These are phyloP conservation scores for Yarrowia sp. DNA, from an alignment of 805 yeast genomes.

Conservation along the genomic window DNA sequence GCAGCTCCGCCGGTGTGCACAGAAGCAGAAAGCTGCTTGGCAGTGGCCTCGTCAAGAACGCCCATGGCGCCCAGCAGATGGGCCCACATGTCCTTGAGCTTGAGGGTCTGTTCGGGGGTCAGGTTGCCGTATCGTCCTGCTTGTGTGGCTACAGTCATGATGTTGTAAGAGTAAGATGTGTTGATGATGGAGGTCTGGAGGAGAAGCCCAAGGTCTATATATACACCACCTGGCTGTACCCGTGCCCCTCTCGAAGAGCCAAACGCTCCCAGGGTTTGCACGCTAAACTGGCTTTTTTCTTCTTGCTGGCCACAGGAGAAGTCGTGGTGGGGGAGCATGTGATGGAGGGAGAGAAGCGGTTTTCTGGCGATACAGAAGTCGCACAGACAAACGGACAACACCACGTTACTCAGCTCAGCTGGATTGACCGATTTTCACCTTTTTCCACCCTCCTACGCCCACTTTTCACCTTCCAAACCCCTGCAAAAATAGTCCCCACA, in stretches of 20 bases:
- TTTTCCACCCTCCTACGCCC: no score
- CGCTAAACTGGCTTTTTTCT: constrained; percentile 3
- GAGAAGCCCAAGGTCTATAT: not conserved
- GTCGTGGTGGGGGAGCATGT: constrained; percentile 33
- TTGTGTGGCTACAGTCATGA: constrained; percentile 32
- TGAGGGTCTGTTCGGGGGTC: constrained; percentile 51
- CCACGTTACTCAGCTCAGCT: not conserved
- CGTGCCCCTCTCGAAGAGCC: constrained; percentile 13
- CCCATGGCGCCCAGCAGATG: constrained; percentile 46
- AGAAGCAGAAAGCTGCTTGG: constrained; percentile 43
- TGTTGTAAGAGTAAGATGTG: not conserved
- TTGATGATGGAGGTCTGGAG: not conserved
- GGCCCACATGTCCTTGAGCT: constrained; percentile 53
- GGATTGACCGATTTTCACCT: no score
- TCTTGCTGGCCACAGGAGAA: constrained; percentile 8
- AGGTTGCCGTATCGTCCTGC: constrained; percentile 52
- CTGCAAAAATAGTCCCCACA: constrained; percentile 8
- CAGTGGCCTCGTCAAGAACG: constrained; percentile 42
- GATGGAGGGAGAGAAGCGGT: not conserved
- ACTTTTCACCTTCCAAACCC: not conserved
- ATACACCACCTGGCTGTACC: constrained; percentile 5
- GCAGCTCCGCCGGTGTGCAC: constrained; percentile 39
- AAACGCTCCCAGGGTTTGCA: constrained; percentile 1
- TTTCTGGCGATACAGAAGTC: not conserved
- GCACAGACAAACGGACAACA: not conserved